phyloP scores from a whole-genome alignment of 163 green algal genomes.

The Picocystis sp. region DNA sequence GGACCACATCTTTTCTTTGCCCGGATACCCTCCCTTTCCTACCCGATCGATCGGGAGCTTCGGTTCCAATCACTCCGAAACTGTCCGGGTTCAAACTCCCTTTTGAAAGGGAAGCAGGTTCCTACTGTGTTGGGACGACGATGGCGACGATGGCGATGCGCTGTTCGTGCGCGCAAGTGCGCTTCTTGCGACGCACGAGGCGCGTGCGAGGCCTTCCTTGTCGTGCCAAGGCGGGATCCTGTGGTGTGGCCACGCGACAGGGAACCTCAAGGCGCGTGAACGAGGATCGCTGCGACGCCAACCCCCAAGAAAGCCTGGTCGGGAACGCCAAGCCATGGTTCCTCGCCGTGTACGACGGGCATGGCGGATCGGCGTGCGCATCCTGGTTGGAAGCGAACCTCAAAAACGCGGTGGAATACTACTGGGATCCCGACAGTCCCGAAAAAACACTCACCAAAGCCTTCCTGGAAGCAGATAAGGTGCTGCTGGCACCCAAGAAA shows the following conservation, averaged over 20 bases:
- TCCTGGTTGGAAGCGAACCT: slow-evolving; percentile 38
- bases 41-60: no score
- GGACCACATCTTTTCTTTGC: no score
- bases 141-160: no score
- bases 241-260: slow-evolving; percentile 13
- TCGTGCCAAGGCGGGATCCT: no score
- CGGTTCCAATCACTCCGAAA: no score
- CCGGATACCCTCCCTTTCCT: no score
- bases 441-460: slow-evolving; percentile 16
- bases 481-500: slow-evolving; percentile 30
- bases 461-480: slow-evolving; percentile 32
- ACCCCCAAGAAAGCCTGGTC: slow-evolving; percentile 1
- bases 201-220: no score
- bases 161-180: no score
- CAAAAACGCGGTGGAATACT: slow-evolving; percentile 16
- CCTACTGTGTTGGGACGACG: no score
- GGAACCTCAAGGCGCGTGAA: slow-evolving; percentile 27
- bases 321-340: slow-evolving; percentile 13
- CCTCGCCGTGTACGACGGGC: slow-evolving; percentile 28
- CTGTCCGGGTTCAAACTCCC: no score
- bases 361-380: slow-evolving; percentile 30
- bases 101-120: no score
- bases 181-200: no score
- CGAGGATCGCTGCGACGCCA: slow-evolving; percentile 27
- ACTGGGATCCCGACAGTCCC: slow-evolving; percentile 15